Evolutionary conservation across 345 rosid species (phyloP), one percentile per base, ranked within the genome.

Genomic region (Eucalyptus lansdowneana): DNA sequence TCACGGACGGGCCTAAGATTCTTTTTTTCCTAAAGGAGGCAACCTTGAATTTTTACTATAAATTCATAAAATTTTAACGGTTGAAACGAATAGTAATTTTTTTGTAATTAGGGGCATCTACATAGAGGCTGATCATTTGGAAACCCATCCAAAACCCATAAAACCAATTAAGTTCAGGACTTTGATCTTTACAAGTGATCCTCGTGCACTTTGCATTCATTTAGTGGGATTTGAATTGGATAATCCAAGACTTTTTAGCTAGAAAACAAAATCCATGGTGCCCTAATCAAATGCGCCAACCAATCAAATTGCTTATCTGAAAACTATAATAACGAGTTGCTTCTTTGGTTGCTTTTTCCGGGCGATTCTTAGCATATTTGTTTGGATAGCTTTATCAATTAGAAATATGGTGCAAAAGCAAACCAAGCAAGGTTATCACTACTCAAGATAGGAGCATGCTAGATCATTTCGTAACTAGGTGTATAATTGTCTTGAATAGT

Each of bases 271-370:
- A 65, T 65, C 37, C 37, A 4, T 14, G 19, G 9, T 3, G 10
- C 37, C 72, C 72, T 62, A 62, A 65, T n/a, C 40, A n/a, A 65
- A 65, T 65, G 40, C 10, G 3, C 21, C 21, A n/a, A 65, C 3
- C 37, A 8, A 65, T 65, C 37, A n/a, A 65, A n/a, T 6, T 4
- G 9, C 40, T 65, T 65, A 65, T 4, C 40, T 1, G 3, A n/a
- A 65, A 65, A n/a, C 40, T n/a, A n/a, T n/a, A n/a, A n/a, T 4
- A 15, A n/a, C 19, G 3, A 65, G 21, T n/a, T n/a, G 76, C 76
- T 65, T 65, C 37, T n/a, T n/a, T 0, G 0, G 5, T 53, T 53
- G 58, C 25, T 53, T 21, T 19, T 21, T 53, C 1, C 1, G 3
- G 40, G 9, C 17, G 3, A 8, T 65, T 65, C 40, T 65, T 65